Evolutionary conservation across 129 eudicot species (phyloP), one percentile per base, ranked within the genome.

Genomic region (Kitagawia praeruptora): DNA sequence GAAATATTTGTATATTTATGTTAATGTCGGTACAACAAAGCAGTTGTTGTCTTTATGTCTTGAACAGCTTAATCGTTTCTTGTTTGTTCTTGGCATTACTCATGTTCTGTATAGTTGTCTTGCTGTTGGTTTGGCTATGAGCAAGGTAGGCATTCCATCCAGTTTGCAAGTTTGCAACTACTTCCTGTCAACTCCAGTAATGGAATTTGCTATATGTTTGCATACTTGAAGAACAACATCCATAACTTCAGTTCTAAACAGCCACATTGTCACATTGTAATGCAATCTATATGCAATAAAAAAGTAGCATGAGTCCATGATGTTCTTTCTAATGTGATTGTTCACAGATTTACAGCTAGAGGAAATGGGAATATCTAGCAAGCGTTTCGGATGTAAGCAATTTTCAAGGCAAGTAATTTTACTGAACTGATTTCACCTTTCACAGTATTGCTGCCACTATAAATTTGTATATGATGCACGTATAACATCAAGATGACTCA

Each of bases 331-430:
- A 49, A 70, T 69, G 69, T 67, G 64, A 76, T 54, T 72, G 34
- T 70, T 67, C 80, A 76, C 81, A 96, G 99, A 92, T 96, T 42
- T 96, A 96, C 82, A 96, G 99, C 83, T 96, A 98, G 99, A 92
- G 97, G 88, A 90, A 90, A 80, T 96, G 98, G 98, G 99, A 96
- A 82, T 54, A 81, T 80, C 98, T 90, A 80, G 96, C 91, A 63
- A 82, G 81, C 53, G 53, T 79, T 34, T 76, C 83, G 53, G 88
- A 84, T 41, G 93, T 88, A 2, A 94, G 79, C 63, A 87, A 84
- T 86, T 69, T 88, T 73, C 90, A 80, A 83, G 97, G 98, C 89
- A 82, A 78, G 81, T 31, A 6, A 61, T 25, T 39, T 18, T 12
- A 74, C 21, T n/a, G 8, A 21, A 41, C 28, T 6, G 8, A 38